Base-by-base conservation (phyloP, 164 flowering plant genomes). In the Magnolia changhungtana region DNA sequence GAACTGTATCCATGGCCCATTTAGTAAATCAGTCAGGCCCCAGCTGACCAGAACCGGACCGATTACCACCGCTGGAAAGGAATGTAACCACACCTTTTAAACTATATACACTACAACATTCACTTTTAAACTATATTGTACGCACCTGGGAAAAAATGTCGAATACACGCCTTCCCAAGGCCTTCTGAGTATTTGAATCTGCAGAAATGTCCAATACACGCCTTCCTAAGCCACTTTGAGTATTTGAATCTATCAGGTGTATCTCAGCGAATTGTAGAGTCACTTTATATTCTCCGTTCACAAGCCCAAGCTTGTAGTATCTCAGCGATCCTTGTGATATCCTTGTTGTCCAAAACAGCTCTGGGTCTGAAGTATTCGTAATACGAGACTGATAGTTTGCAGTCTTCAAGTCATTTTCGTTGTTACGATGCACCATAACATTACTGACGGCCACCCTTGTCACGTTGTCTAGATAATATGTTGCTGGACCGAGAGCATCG, bases 261-360 rank as follows among this genome's bases (percentile, higher is more conserved):
- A 72, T 80, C 80, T 95, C 98, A 0, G 94, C 89, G 82, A 95
- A 95, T 75, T 86, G 90, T 61, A 95, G 84, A 52, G 23, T 84
- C n/a, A 95, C 85, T 45, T 73, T 91, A 85, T 95, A 93, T 74
- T 82, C 81, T 13, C 98, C 99, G 79, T 95, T 93, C 80, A 92
- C 83, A 72, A 93, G 95, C 51, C 99, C 98, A 23, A 96, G 78
- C 3, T 95, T 96, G 81, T 90, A 91, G 82, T 92, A 96, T 79
- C 96, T 83, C 20, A 94, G 80, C 13, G 97, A 92, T 50, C 91
- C 90, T 71, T 93, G 89, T 24, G 98, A 96, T 51, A 91, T 5
- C 69, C 98, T 79, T 50, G 91, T 81, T 21, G 91, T 86, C 80
- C 88, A 92, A 84, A 88, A 92, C 13, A 94, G 80, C 83, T 90